Evolutionary conservation across 1,284 basidiomycete species (phyloP).

Genomic region (Ceratobasidium sp.): DNA sequence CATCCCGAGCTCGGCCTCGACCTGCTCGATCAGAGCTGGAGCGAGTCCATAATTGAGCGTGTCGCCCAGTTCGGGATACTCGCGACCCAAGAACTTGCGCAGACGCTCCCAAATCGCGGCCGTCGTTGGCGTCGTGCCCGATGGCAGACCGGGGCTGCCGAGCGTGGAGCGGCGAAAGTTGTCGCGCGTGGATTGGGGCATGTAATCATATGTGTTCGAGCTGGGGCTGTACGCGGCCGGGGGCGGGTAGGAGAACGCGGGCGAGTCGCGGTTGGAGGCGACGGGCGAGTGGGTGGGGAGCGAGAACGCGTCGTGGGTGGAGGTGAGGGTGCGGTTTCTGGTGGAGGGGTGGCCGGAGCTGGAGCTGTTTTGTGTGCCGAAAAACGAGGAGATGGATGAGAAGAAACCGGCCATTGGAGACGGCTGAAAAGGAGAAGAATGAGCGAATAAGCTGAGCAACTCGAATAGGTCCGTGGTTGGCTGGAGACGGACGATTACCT

Average conservation of each 20-base stretch:
- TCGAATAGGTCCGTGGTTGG: not conserved
- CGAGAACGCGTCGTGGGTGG: slow-evolving; percentile 82
- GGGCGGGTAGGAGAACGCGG: slow-evolving; percentile 50
- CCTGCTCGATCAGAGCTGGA: slow-evolving; percentile 74
- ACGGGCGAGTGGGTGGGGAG: slow-evolving; percentile 75
- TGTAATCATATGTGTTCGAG: slow-evolving; percentile 48
- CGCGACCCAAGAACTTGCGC: slow-evolving; percentile 75
- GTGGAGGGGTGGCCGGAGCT: slow-evolving; percentile 50
- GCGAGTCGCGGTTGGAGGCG: slow-evolving; percentile 51
- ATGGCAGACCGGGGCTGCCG: slow-evolving; percentile 40
- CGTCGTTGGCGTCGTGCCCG: slow-evolving; percentile 60
- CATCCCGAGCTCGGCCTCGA: slow-evolving; percentile 85
- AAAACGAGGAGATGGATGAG: slow-evolving; percentile 33
- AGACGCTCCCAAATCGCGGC: slow-evolving; percentile 83
- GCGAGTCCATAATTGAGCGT: slow-evolving; percentile 89
- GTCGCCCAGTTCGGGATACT: slow-evolving; percentile 91
- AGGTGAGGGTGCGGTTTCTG: slow-evolving; percentile 71
- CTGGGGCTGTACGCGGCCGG: slow-evolving; percentile 40
- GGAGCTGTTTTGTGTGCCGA: slow-evolving; percentile 4
- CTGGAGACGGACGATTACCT: not conserved
- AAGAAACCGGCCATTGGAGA: slow-evolving; percentile 13
- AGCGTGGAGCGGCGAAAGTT: slow-evolving; percentile 43
- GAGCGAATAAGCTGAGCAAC: slow-evolving; percentile 2
- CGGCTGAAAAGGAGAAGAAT: slow-evolving; percentile 7
- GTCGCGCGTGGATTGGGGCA: slow-evolving; percentile 47